A percentile compares a stretch with the other conserved stretches of the same genome.
Conservation (phyloP, 2,329 filamentous ascomycete species). For the Coniochaeta ligniaria region DNA sequence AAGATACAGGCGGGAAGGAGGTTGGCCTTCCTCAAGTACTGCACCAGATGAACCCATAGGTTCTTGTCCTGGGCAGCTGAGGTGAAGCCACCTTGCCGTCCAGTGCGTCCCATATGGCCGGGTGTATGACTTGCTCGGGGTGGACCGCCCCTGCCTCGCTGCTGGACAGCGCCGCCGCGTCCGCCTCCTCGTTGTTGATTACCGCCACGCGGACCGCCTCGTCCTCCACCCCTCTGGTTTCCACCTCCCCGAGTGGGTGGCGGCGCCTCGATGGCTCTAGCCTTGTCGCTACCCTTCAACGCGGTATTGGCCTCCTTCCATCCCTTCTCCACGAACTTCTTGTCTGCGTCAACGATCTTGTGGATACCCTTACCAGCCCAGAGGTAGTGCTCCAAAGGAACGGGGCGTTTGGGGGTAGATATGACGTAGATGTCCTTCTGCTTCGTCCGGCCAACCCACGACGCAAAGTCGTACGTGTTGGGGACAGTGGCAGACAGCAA, state of each 20-base stretch:
- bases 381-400: constrained; percentile 90
- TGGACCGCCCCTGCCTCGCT: constrained; percentile 48
- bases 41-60: constrained; percentile 92
- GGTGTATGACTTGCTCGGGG: constrained; percentile 54
- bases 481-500: constrained; percentile 92
- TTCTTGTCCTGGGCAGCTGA: constrained; percentile 93
- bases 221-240: constrained; percentile 41
- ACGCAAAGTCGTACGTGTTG: constrained; percentile 96
- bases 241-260: constrained; percentile 36
- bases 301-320: constrained; percentile 91
- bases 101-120: constrained; percentile 86
- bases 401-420: constrained; percentile 89
- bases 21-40: constrained; percentile 79
- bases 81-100: constrained; percentile 76
- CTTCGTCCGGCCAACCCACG: constrained; percentile 96
- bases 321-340: constrained; percentile 83
- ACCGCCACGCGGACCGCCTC: constrained; percentile 40
- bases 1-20: constrained; percentile 93
- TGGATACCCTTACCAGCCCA: constrained; percentile 91
- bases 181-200: constrained; percentile 40
- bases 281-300: constrained; percentile 74
- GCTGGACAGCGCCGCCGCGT: constrained; percentile 43
- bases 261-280: constrained; percentile 41
- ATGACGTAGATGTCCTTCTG: constrained; percentile 99
- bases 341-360: constrained; percentile 91